Conservation (phyloP, 768 basidiomycete genomes). For the Auricularia sp. region DNA sequence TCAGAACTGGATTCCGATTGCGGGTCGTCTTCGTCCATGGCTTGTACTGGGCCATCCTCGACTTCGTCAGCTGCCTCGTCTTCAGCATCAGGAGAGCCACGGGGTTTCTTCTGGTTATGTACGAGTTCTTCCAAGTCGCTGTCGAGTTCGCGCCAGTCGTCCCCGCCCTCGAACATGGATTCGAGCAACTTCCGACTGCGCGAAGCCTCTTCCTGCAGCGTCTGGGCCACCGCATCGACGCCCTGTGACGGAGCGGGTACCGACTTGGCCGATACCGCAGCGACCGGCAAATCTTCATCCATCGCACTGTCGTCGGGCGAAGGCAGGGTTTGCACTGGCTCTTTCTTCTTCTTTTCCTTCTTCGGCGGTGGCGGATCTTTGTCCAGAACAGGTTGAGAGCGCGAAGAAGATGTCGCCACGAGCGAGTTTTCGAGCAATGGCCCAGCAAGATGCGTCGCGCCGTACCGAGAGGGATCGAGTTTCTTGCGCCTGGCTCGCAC, state of each 20-base stretch:
- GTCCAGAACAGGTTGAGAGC: too few relatives aligned
- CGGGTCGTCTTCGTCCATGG: neutral
- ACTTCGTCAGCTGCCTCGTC: slow-evolving; percentile 7
- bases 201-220: neutral
- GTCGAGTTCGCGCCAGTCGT: neutral
- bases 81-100: slow-evolving; percentile 18
- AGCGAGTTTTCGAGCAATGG: slow-evolving; percentile 42
- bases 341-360: too few relatives aligned
- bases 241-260: too few relatives aligned
- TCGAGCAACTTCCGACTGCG: neutral
- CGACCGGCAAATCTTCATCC: too few relatives aligned
- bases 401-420: neutral
- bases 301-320: too few relatives aligned
- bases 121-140: neutral
- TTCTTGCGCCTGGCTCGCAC: slow-evolving; percentile 47
- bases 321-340: too few relatives aligned
- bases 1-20: neutral
- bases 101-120: neutral
- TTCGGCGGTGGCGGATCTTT: too few relatives aligned
- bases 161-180: neutral
- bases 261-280: too few relatives aligned
- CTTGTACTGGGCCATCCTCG: slow-evolving; percentile 11
- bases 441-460: slow-evolving; percentile 60
- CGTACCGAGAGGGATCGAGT: slow-evolving; percentile 68
- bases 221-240: neutral